A percentile compares a stretch with the other conserved stretches of the same genome.
Evolutionary conservation across 2,329 filamentous ascomycete genomes (phyloP).

Genomic region (Myriangium duriaei): DNA sequence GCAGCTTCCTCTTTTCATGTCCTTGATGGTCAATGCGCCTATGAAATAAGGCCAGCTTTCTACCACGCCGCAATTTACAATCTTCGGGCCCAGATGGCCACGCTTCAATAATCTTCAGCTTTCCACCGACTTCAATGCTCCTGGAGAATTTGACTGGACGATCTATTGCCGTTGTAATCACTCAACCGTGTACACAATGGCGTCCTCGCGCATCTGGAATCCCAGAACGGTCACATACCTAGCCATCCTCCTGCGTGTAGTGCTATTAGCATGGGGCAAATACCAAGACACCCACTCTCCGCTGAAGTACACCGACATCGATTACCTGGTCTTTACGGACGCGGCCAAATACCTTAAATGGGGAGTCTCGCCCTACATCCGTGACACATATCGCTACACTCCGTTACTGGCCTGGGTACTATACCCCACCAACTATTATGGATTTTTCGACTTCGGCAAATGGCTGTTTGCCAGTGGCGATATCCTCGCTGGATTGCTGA

Average conservation of each 20-base stretch:
- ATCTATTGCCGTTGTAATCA: too few species aligned
- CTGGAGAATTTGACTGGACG: too few species aligned
- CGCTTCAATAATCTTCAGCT: too few species aligned
- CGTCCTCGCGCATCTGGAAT: constrained; percentile 7
- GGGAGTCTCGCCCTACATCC: constrained; percentile 65
- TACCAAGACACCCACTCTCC: constrained; percentile 88
- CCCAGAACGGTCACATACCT: constrained; percentile 26
- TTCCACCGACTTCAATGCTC: too few species aligned
- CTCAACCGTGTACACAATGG: neutral
- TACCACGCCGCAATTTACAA: too few species aligned
- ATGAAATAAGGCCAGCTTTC: too few species aligned
- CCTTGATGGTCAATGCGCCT: too few species aligned
- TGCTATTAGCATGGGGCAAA: constrained; percentile 73
- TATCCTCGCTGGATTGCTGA: constrained; percentile 70
- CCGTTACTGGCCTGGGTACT: constrained; percentile 87
- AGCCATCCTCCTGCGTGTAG: constrained; percentile 51
- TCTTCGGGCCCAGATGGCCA: too few species aligned
- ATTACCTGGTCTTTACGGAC: constrained; percentile 97
- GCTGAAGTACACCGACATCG: constrained; percentile 96
- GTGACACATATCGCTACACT: constrained; percentile 95
- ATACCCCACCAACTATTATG: constrained; percentile 57
- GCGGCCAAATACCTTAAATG: constrained; percentile 63
- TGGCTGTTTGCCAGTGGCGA: constrained; percentile 73
- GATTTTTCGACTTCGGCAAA: constrained; percentile 77
- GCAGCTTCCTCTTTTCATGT: too few species aligned